Evolutionary conservation across 2,329 filamentous ascomycete genomes (phyloP).

Genomic region (Colletotrichum noveboracense): DNA sequence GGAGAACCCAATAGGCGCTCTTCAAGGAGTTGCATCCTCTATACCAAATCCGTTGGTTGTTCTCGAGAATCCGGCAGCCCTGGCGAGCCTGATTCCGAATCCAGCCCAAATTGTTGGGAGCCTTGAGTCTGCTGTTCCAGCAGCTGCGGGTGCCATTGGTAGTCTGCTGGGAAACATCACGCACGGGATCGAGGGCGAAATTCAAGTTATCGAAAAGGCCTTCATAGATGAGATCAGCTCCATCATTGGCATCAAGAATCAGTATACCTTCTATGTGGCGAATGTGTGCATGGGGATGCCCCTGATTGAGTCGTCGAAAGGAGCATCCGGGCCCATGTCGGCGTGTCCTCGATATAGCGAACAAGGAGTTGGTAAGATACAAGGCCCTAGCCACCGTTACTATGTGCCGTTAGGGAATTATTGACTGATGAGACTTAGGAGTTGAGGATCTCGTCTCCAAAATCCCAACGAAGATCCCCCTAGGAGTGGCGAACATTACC

Average conservation of each 20-base stretch:
- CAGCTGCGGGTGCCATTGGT: neutral
- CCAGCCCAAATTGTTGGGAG: neutral
- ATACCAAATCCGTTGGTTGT: neutral
- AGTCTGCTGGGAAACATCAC: neutral
- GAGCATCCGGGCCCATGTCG: neutral
- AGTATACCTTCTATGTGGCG: neutral
- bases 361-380: neutral
- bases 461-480: accelerated
- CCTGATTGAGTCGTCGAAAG: neutral
- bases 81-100: neutral
- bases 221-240: neutral
- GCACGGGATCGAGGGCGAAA: neutral
- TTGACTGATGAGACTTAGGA: neutral
- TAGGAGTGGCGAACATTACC: neutral
- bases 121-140: neutral
- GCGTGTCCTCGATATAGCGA: neutral
- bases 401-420: too few species aligned
- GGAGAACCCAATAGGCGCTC: neutral
- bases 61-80: neutral
- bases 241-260: neutral
- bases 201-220: neutral
- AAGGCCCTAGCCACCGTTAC: neutral
- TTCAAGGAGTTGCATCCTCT: neutral
- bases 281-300: neutral
- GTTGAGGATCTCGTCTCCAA: neutral